Evolutionary conservation across 768 basidiomycete genomes (phyloP).

Genomic region (Kwoniella bestiolae): DNA sequence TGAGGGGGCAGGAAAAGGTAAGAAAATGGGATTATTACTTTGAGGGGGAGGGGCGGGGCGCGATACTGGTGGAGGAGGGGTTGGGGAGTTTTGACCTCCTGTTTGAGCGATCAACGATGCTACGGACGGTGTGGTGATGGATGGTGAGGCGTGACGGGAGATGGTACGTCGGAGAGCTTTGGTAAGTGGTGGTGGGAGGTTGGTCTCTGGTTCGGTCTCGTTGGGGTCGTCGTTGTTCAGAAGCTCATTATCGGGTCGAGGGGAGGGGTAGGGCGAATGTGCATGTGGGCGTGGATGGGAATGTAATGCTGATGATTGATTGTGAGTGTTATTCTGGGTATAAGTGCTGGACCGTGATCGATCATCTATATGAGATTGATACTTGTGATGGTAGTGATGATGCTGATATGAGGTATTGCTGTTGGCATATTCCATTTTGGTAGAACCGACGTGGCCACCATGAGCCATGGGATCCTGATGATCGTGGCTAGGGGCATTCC

Average conservation of each 20-base stretch:
- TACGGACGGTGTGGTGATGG: constrained; percentile 13
- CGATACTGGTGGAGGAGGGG: constrained; percentile 14
- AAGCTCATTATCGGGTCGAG: constrained; percentile 7
- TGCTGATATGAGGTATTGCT: neutral
- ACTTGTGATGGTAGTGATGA: neutral
- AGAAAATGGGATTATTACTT: constrained; percentile 43
- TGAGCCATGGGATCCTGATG: no score
- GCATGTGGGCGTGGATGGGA: constrained; percentile 4
- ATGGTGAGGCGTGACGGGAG: neutral
- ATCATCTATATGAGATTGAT: neutral
- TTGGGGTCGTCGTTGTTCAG: constrained; percentile 26
- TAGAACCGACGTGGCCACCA: neutral
- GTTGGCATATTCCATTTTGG: neutral
- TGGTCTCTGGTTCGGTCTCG: constrained; percentile 42
- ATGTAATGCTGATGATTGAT: constrained; percentile 4
- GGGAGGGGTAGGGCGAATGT: constrained; percentile 25
- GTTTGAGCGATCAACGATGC: constrained; percentile 29
- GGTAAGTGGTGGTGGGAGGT: constrained; percentile 34
- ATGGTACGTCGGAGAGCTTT: constrained; percentile 7
- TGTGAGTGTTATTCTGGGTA: neutral
- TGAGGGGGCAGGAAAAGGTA: constrained; percentile 52
- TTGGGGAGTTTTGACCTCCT: neutral
- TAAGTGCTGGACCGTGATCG: neutral
- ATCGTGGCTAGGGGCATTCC: no score
- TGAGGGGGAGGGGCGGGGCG: constrained; percentile 35